Percentiles rank a stretch among this genome's conserved stretches.
Conservation (phyloP, 2,329 filamentous ascomycete genomes). For the Neonectria hederae region DNA sequence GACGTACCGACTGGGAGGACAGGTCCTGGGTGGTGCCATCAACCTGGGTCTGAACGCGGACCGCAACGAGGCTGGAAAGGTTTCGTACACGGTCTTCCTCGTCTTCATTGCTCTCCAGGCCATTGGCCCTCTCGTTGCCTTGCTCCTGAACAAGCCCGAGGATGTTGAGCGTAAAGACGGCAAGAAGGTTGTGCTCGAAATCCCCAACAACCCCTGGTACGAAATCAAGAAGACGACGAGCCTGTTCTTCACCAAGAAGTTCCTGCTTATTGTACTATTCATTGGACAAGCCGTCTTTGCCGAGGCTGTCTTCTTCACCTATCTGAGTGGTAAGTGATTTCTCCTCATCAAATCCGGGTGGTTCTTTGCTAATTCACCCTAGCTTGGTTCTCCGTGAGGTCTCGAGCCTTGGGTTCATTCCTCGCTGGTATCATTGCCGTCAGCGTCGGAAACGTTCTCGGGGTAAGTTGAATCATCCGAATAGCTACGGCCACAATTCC, state of each 20-base stretch:
- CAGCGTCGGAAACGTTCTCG: constrained; percentile 71
- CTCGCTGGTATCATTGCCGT: constrained; percentile 74
- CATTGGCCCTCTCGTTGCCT: constrained; percentile 68
- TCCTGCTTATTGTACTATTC: constrained; percentile 71
- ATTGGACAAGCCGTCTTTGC: constrained; percentile 77
- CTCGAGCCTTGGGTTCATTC: constrained; percentile 76
- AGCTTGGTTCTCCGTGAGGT: constrained; percentile 76
- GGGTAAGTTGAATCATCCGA: constrained; percentile 52
- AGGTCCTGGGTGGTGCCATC: constrained; percentile 77
- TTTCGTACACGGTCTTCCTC: constrained; percentile 74
- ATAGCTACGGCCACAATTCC: constrained; percentile 9
- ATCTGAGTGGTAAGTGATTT: constrained; percentile 51
- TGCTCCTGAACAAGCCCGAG: constrained; percentile 68
- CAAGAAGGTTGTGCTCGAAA: constrained; percentile 66
- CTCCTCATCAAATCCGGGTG: too few relatives aligned
- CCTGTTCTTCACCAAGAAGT: constrained; percentile 68
- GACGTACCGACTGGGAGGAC: constrained; percentile 65
- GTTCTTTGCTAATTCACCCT: constrained; percentile 10
- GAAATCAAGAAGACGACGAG: constrained; percentile 69
- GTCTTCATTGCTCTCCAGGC: constrained; percentile 78
- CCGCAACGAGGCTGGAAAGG: constrained; percentile 66
- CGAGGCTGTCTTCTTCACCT: constrained; percentile 79
- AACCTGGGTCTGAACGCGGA: constrained; percentile 73
- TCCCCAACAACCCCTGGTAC: constrained; percentile 62
- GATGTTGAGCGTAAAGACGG: constrained; percentile 74